Conservation (phyloP, 257 asterid genomes). For the Gardenia jasminoides region DNA sequence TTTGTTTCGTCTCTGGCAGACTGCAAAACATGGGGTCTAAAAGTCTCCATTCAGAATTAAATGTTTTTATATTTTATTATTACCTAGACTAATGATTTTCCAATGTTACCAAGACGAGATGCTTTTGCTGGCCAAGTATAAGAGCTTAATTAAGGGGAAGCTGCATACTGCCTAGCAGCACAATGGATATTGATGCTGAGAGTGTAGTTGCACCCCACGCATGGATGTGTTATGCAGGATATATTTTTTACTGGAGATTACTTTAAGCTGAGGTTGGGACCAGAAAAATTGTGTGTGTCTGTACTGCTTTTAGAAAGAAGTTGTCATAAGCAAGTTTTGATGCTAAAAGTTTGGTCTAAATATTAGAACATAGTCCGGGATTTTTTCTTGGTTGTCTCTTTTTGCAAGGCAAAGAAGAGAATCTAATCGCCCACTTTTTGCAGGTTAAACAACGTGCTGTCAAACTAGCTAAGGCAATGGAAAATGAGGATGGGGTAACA, state of each 20-base stretch:
- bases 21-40: too few relatives aligned
- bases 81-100: too few relatives aligned
- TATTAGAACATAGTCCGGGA: neutral
- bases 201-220: neutral
- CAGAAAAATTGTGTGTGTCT: too few relatives aligned
- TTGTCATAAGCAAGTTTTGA: neutral
- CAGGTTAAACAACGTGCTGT: slow-evolving; percentile 71
- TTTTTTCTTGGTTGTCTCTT: neutral
- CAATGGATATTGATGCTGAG: neutral
- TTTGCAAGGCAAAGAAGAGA: neutral
- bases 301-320: neutral
- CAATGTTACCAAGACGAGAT: too few relatives aligned
- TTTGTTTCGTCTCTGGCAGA: too few relatives aligned
- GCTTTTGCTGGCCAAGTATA: too few relatives aligned
- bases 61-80: too few relatives aligned
- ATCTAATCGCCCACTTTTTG: neutral
- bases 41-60: too few relatives aligned
- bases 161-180: too few relatives aligned
- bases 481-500: slow-evolving; percentile 75
- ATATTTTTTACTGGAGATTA: neutral
- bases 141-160: too few relatives aligned
- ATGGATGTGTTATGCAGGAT: neutral
- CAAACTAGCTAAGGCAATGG: slow-evolving; percentile 82
- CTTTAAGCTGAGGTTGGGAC: neutral
- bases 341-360: neutral